Evolutionary conservation across 2,329 filamentous ascomycete genomes (phyloP).

Genomic region (Microdochium bolleyi): DNA sequence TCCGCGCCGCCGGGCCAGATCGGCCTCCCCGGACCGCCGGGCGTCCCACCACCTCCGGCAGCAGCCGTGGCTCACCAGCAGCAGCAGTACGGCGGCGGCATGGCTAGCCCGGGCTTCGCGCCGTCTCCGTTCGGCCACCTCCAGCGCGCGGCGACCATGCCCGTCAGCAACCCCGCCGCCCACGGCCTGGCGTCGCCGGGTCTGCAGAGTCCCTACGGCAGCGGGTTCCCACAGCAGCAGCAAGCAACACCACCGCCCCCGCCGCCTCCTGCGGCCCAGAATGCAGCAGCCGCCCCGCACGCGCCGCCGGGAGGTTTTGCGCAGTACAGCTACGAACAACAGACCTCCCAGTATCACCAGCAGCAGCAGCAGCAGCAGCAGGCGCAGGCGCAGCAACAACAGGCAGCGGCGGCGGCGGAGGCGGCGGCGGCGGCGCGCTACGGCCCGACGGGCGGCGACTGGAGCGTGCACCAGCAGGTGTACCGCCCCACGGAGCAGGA

Average conservation of each 20-base stretch:
- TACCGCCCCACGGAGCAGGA: conserved; percentile 63
- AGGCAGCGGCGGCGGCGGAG: too few relatives aligned
- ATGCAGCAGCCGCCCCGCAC: conserved; percentile 26
- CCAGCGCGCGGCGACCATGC: conserved; percentile 42
- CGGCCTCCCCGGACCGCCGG: conserved; percentile 28
- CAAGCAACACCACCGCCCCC: conserved; percentile 18
- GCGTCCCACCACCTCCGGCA: conserved; percentile 13
- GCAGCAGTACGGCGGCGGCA: conserved; percentile 7
- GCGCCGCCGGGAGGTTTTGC: conserved; percentile 47
- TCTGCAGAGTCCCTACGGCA: conserved; percentile 33
- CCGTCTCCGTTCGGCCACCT: conserved; percentile 33
- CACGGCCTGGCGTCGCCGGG: conserved; percentile 30
- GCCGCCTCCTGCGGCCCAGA: conserved; percentile 19
- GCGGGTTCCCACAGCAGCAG: conserved; percentile 31
- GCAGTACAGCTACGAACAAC: conserved; percentile 36
- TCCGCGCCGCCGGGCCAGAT: conserved; percentile 28
- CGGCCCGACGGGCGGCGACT: conserved; percentile 27
- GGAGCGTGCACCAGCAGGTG: conserved; percentile 58
- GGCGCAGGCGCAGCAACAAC: too few relatives aligned
- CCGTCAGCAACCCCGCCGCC: conserved; percentile 15
- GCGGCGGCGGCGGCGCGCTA: background rate
- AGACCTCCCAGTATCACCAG: conserved; percentile 6
- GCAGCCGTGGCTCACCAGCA: conserved; percentile 1
- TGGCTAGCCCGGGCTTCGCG: conserved; percentile 28
- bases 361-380: conserved; percentile 13